phyloP scores from a whole-genome alignment of 2,329 filamentous ascomycete species.

The Fusarium sp. region DNA sequence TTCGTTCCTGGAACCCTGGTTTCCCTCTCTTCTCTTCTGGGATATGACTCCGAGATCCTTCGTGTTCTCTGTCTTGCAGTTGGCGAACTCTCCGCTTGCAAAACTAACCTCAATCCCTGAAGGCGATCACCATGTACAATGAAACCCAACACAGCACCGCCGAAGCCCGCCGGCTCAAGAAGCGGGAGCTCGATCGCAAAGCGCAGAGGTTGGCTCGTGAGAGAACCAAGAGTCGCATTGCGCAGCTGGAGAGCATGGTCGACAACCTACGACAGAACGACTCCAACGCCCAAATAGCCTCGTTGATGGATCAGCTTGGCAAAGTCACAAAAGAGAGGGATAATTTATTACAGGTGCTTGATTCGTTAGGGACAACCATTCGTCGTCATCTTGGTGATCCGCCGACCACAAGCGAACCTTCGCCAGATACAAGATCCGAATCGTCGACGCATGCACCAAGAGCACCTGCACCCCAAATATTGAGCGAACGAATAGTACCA shows the following conservation, averaged over 20 bases:
- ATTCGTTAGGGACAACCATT: constrained; percentile 34
- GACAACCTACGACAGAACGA: constrained; percentile 46
- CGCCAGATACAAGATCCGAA: constrained; percentile 5
- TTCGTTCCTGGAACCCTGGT: constrained; percentile 1
- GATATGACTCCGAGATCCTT: neutral
- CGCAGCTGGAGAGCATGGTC: constrained; percentile 51
- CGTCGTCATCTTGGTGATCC: constrained; percentile 36
- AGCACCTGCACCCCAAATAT: too few species aligned
- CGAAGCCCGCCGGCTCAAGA: constrained; percentile 48
- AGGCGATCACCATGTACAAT: constrained; percentile 30
- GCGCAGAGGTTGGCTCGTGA: constrained; percentile 53
- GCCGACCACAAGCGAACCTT: neutral
- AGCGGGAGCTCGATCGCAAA: constrained; percentile 53
- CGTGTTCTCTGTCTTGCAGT: neutral
- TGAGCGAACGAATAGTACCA: neutral
- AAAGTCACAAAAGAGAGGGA: constrained; percentile 48
- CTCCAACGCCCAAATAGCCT: constrained; percentile 43
- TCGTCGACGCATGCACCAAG: neutral
- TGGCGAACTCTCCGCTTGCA: neutral
- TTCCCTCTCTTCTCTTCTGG: neutral
- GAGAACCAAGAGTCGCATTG: constrained; percentile 52
- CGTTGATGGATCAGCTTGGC: constrained; percentile 48
- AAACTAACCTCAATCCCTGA: constrained; percentile 14
- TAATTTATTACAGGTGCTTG: constrained; percentile 33
- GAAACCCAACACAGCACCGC: constrained; percentile 15